phyloP scores from a whole-genome alignment of 768 basidiomycete species.

The Amanita exitialis region DNA sequence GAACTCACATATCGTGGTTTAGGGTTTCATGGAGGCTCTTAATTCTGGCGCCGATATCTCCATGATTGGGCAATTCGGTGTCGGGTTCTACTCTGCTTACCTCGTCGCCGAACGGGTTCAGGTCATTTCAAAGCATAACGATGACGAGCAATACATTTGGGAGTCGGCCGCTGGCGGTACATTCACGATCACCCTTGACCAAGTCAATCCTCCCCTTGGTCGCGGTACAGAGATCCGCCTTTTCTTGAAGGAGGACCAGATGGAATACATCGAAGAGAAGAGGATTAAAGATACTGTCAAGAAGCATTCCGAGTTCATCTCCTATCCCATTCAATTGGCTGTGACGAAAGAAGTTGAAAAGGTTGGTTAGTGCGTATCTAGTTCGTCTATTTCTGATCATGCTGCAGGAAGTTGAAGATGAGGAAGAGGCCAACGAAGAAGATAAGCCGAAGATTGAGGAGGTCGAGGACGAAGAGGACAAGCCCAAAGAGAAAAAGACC shows the following conservation, averaged over 20 bases:
- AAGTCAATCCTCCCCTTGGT: slow-evolving; percentile 79
- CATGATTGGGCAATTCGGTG: slow-evolving; percentile 99
- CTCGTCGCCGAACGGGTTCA: slow-evolving; percentile 98
- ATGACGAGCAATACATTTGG: slow-evolving; percentile 99
- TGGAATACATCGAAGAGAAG: slow-evolving; percentile 99
- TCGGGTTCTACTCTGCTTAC: slow-evolving; percentile 99
- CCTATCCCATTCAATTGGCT: slow-evolving; percentile 97
- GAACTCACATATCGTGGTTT: slow-evolving; percentile 7
- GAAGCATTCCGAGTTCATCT: slow-evolving; percentile 99
- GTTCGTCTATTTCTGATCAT: slow-evolving; percentile 10
- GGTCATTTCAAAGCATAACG: slow-evolving; percentile 99
- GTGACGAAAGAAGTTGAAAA: slow-evolving; percentile 99
- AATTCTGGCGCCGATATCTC: slow-evolving; percentile 82
- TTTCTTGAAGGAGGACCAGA: slow-evolving; percentile 96
- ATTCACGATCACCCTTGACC: slow-evolving; percentile 96
- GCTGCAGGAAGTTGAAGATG: not conserved
- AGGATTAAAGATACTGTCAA: slow-evolving; percentile 99
- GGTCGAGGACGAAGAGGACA: slow-evolving; percentile 74
- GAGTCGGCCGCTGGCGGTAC: slow-evolving; percentile 99
- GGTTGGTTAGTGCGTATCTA: slow-evolving; percentile 36
- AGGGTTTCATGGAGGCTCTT: slow-evolving; percentile 99
- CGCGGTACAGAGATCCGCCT: slow-evolving; percentile 92
- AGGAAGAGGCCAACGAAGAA: slow-evolving; percentile 87
- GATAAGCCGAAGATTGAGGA: slow-evolving; percentile 77
- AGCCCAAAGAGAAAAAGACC: slow-evolving; percentile 84